Base-by-base conservation (phyloP, 768 basidiomycete genomes). In the Pleurotus eryngii region DNA sequence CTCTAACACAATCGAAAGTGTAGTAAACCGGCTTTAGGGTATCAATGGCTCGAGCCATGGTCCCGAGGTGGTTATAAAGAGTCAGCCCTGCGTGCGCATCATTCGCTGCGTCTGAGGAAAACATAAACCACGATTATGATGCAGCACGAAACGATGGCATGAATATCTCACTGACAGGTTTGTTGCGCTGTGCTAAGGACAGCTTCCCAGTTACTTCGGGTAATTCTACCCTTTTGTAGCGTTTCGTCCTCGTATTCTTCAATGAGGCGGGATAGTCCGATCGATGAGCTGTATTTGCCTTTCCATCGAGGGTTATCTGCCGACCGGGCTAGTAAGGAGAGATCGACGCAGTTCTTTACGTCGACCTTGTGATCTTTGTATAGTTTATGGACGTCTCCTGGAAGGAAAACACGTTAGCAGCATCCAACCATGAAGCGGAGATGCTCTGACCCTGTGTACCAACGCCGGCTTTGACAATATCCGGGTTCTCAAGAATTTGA, bases 271-370 rank as follows among this genome's bases (percentile, higher is more conserved):
- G 87, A 77, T 7, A 92, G 77, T 15, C 88, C 86, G 38, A 92
- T 77, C 8, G 78, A 73, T 4, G 64, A 58, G n/a, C 68, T 76
- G 63, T 89, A 91, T 57, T 74, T 80, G 40, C 89, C 90, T 69
- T 87, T 85, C 89, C 90, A 92, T 27, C 76, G 78, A 5, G 72
- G 72, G 60, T 87, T 86, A 64, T 92, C 90, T 45, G 83, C 87
- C 0, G 82, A 81, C 30, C 83, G 79, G 14, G 89, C 89, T 18
- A 92, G 74, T 4, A 88, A 74, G 43, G 84, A 78, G 6, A 92
- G 75, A 64, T 92, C 90, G 15, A 90, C 84, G 74, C 87, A 71
- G 73, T 81, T 72, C 65, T 74, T 59, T 64, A 75, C 61, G 74
- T 73, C 66, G 65, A 76, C 63, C 57, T 71, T 50, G 76, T 78